Base-by-base conservation (phyloP, 2,329 filamentous ascomycete species). In the Fusarium luffae region DNA sequence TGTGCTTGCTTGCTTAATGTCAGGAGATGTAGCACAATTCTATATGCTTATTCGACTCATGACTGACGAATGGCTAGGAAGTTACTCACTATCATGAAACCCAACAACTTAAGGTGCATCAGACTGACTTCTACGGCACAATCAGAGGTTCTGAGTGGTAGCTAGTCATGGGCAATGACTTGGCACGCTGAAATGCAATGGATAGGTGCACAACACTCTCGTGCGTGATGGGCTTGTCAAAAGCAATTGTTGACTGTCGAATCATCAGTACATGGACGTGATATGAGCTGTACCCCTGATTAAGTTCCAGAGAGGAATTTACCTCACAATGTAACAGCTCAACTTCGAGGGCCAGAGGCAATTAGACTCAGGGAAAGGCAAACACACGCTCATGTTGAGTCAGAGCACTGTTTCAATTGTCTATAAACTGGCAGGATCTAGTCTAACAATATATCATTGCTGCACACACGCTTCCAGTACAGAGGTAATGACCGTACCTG, bases 11-110 rank as follows among this genome's bases (percentile, higher is more conserved):
- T 51, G 12, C 13, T 51, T 19, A 10, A n/a, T 19, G 18, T 51
- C 13, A 25, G n/a, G 25, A 23, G 43, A 37, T 4, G 9, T 14
- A 19, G 13, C 11, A n/a, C 14, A 14, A 12, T 13, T 25, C 30
- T 40, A 59, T 59, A 59, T 59, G 28, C 41, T 11, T 7, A 19
- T 13, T 16, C 41, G 54, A 59, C 30, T 58, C 25, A 59, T 30
- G 25, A 32, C 8, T 11, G 30, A 19, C 21, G 28, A 13, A 13
- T 14, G 14, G 10, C 6, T 7, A 7, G 10, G 11, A 4, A 40
- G 12, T 5, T 5, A 49, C 19, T 48, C 11, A 25, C 25, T 40
- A 21, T 7, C 18, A 8, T 27, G 7, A 14, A 59, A 13, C 7
- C 7, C 4, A 27, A n/a, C 6, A 37, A 37, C 10, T n/a, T 18